Evolutionary conservation across 495 filamentous ascomycete species (phyloP), one percentile per base, ranked within the genome.

Genomic region (Aspergillus campestris): DNA sequence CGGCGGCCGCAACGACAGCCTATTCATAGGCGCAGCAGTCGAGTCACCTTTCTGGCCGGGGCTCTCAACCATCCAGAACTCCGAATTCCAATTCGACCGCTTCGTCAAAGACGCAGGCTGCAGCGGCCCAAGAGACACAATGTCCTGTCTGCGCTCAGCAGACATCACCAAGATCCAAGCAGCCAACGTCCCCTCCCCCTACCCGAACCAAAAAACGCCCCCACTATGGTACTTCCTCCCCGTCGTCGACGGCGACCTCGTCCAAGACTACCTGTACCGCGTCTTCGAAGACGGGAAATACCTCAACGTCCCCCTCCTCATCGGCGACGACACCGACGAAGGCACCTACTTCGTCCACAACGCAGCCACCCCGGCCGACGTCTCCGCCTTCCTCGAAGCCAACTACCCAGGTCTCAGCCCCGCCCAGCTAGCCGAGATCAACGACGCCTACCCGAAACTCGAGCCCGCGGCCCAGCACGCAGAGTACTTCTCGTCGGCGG

Each of bases 261-360:
- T 81, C 24, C 59, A 45, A 1, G 72, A 79, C 45, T 64, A 67
- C 15, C 76, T 82, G 0, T 83, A 84, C 54, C 60, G 53, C 6
- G 56, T 70, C 13, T 81, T 79, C 40, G 54, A 62, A 1, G 44
- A 69, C 4, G 80, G 78, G 7, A 59, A 66, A 1, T 82, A 85
- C 54, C 56, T 82, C 50, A 73, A 71, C 29, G 70, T 87, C 2
- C 83, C 84, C 13, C 57, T 76, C 7, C 73, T 89, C 8, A 76
- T 77, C 37, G 82, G 83, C 31, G 75, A 81, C 49, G 73, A 77
- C 48, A 82, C 78, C 24, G 78, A 87, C 56, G 84, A 84, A 50
- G 83, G 83, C 7, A 75, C 74, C 0, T 50, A 62, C 11, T 87
- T 87, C 53, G 75, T 73, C 1, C 76, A 76, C 4, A 64, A 60